phyloP scores from a whole-genome alignment of 2,329 filamentous ascomycete genomes.

The Exophiala sp. region DNA sequence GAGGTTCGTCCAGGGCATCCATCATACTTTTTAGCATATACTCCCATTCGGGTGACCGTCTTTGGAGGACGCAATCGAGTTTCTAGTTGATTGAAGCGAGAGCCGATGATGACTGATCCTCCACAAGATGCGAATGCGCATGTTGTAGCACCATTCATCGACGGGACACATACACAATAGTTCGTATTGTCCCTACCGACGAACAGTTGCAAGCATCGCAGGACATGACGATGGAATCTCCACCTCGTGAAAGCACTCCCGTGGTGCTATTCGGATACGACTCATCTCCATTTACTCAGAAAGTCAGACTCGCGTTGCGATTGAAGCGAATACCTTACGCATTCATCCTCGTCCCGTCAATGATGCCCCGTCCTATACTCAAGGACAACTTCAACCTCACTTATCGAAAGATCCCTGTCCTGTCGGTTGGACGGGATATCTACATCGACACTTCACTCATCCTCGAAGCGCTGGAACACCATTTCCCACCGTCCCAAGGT shows the following conservation, averaged over 20 bases:
- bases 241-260: not conserved
- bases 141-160: too few relatives aligned
- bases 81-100: too few relatives aligned
- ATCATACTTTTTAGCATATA: too few relatives aligned
- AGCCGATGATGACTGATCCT: too few relatives aligned
- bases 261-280: conserved; percentile 29
- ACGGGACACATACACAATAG: too few relatives aligned
- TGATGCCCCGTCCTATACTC: conserved; percentile 65
- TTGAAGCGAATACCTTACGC: conserved; percentile 26
- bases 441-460: conserved; percentile 27
- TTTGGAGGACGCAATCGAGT: too few relatives aligned
- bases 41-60: too few relatives aligned
- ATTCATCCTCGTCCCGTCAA: conserved; percentile 43
- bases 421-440: conserved; percentile 54
- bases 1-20: too few relatives aligned
- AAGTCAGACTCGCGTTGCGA: conserved; percentile 18
- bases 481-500: conserved; percentile 12
- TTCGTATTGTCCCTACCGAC: too few relatives aligned
- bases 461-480: conserved; percentile 20
- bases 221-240: not conserved
- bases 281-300: conserved; percentile 25
- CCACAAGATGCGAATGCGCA: too few relatives aligned
- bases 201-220: too few relatives aligned
- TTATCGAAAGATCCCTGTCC: conserved; percentile 41
- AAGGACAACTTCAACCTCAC: conserved; percentile 49